Evolutionary conservation across 208 protist genomes (phyloP), one percentile per base, ranked within the genome.

Genomic region (Borovskyia barvae): DNA sequence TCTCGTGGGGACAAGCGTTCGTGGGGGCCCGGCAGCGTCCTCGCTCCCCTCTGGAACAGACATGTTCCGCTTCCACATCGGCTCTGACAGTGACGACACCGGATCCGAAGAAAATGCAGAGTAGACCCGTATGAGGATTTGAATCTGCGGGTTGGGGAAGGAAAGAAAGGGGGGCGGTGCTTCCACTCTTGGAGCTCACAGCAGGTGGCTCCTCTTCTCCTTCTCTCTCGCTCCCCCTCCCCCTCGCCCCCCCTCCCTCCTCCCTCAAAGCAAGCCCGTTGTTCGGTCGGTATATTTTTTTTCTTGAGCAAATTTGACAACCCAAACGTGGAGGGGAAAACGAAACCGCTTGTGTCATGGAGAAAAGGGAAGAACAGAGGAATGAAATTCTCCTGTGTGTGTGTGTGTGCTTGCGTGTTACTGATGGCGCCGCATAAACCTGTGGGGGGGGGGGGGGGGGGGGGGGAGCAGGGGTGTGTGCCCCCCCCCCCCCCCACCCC

Each of bases 21-120:
- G 55, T 15, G n/a, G 39, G 1, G 33, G 20, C 0, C 43, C 41
- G 14, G 35, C 43, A 25, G 29, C 54, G 19, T 30, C 41, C 0
- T 49, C 54, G 9, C 37, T 39, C 29, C 29, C 19, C 7, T 40
- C 54, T 2, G 32, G 40, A 20, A 46, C 64, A 1, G 64, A 55
- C 0, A 62, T 70, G 39, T 48, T 46, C 36, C 30, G 46, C 36
- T 70, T 70, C 24, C 64, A 70, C 25, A 62, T 70, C 25, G 64
- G 39, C 15, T 70, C 64, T 6, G 54, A 41, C 14, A 70, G 64
- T 19, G 55, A 62, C 19, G 55, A 50, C 24, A n/a, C n/a, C n/a
- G n/a, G n/a, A n/a, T n/a, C n/a, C n/a, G 64, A 68, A 29, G 45
- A 40, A 2, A 47, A 43, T 7, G 28, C 25, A 20, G 28, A 43